Conservation (phyloP, 208 protist species). For the Sergeia podlipaevii region DNA sequence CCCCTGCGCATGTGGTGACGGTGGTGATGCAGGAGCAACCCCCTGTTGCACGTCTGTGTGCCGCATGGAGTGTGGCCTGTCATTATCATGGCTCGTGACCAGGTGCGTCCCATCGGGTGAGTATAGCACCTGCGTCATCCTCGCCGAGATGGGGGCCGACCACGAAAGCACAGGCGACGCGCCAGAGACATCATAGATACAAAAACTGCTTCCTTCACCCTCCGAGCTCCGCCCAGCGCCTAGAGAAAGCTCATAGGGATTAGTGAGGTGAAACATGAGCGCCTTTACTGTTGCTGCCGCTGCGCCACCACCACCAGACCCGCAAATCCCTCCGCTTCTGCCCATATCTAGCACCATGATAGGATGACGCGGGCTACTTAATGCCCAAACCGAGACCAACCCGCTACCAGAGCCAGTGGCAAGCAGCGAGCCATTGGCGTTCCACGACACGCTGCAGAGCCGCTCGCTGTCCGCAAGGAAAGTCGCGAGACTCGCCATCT, state of each 20-base stretch:
- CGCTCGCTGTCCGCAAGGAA: constrained; percentile 25
- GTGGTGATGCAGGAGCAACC: not conserved
- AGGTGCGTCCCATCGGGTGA: constrained; percentile 64
- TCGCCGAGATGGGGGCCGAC: constrained; percentile 30
- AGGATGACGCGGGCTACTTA: constrained; percentile 31
- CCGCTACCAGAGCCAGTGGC: constrained; percentile 56
- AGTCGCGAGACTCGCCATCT: not conserved
- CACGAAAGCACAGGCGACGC: constrained; percentile 22
- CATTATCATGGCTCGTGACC: constrained; percentile 47
- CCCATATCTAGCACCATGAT: too few species aligned
- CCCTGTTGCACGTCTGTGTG: not conserved
- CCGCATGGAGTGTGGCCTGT: not conserved
- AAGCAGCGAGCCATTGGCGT: constrained; percentile 54
- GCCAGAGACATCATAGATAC: constrained; percentile 57
- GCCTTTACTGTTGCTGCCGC: constrained; percentile 36
- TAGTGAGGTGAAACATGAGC: constrained; percentile 61
- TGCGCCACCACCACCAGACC: not conserved
- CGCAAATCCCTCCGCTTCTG: constrained; percentile 16
- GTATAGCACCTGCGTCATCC: constrained; percentile 67
- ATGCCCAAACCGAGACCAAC: constrained; percentile 59
- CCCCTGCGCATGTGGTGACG: not conserved
- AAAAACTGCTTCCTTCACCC: constrained; percentile 23
- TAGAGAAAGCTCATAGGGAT: constrained; percentile 57
- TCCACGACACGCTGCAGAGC: constrained; percentile 65
- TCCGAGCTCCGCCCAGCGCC: constrained; percentile 41